Percentiles rank a stretch among this genome's conserved stretches.
phyloP scores from a whole-genome alignment of 148 eudicot genomes.

The Camellia granthamiana region DNA sequence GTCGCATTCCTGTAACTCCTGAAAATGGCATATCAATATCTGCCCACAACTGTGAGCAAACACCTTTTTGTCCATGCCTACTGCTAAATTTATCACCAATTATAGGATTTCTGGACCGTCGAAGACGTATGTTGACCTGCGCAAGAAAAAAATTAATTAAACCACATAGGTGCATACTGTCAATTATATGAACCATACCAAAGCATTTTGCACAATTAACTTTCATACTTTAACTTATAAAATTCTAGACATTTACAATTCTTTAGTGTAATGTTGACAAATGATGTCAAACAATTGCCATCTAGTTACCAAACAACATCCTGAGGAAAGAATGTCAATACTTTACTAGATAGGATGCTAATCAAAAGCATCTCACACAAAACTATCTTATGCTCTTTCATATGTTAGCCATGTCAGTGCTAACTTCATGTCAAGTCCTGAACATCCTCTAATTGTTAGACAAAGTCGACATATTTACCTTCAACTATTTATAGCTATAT shows the following conservation, averaged over 20 bases:
- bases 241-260: neutral
- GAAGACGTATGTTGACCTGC: conserved; percentile 80
- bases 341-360: neutral
- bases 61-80: conserved; percentile 99
- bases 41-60: conserved; percentile 91
- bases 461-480: neutral
- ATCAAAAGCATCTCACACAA: neutral
- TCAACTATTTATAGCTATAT: too few relatives aligned
- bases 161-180: neutral
- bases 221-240: neutral
- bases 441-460: too few relatives aligned
- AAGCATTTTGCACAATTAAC: neutral
- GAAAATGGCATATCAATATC: conserved; percentile 98
- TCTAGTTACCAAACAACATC: neutral
- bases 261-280: neutral
- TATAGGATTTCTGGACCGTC: conserved; percentile 82
- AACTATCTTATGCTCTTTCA: neutral
- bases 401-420: too few relatives aligned
- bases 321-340: neutral
- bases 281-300: too few relatives aligned
- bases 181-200: neutral
- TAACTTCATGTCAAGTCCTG: too few relatives aligned
- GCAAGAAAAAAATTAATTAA: neutral
- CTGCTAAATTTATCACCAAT: conserved; percentile 99
- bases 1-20: conserved; percentile 84